Evolutionary conservation across 495 filamentous ascomycete species (phyloP).

Genomic region (Lophium mytilinum): DNA sequence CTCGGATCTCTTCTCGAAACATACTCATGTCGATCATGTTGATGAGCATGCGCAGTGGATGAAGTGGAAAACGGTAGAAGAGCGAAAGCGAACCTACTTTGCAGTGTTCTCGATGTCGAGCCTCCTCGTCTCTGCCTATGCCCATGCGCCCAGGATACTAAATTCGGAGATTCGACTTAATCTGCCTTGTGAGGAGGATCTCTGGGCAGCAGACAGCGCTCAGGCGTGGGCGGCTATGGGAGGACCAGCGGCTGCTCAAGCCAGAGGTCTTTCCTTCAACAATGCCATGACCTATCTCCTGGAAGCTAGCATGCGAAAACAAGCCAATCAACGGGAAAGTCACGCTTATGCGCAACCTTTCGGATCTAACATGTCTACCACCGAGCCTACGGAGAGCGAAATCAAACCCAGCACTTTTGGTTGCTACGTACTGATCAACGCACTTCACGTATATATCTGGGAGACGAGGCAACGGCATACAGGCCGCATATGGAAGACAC

Average conservation of each 20-base stretch:
- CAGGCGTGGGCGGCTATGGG: conserved; percentile 70
- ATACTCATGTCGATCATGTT: conserved; percentile 1
- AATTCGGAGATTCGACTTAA: conserved; percentile 92
- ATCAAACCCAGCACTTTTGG: conserved; percentile 89
- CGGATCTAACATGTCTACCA: conserved; percentile 37
- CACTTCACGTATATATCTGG: conserved; percentile 97
- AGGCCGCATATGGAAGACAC: conserved; percentile 80
- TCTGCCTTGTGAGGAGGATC: conserved; percentile 86
- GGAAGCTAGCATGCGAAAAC: conserved; percentile 67
- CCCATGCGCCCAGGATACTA: conserved; percentile 79
- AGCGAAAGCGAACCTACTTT: conserved; percentile 89
- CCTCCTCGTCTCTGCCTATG: conserved; percentile 85
- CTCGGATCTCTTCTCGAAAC: conserved; percentile 6
- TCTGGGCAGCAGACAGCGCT: conserved; percentile 79
- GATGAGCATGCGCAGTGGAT: conserved; percentile 81
- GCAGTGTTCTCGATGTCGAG: conserved; percentile 86
- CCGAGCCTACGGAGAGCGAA: conserved; percentile 52
- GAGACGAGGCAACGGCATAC: conserved; percentile 89
- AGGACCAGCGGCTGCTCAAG: conserved; percentile 55
- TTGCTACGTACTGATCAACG: conserved; percentile 88
- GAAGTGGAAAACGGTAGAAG: conserved; percentile 79
- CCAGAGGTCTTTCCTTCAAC: conserved; percentile 62
- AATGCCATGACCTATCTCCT: conserved; percentile 72
- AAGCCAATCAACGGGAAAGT: conserved; percentile 35
- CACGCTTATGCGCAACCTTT: conserved; percentile 41